phyloP scores from a whole-genome alignment of 2,329 filamentous ascomycete species.

The Dactylellina sp. region DNA sequence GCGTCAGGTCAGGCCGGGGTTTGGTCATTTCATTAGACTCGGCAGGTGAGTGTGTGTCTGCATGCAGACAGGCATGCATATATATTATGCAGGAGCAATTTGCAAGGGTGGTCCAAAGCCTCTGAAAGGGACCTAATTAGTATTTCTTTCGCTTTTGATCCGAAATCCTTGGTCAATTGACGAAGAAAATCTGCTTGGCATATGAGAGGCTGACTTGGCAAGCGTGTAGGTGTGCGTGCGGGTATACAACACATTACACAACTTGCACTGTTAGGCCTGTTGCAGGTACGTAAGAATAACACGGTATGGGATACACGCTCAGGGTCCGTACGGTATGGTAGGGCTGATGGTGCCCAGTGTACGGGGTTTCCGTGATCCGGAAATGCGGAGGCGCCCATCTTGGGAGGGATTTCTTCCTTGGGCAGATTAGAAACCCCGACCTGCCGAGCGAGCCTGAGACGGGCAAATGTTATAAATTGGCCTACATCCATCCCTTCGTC shows the following conservation, averaged over 20 bases:
- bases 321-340: neutral
- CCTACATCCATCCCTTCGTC: neutral
- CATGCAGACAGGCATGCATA: neutral
- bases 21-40: no score
- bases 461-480: conserved; percentile 3
- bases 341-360: neutral
- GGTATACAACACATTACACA: neutral
- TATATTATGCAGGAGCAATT: conserved; percentile 1
- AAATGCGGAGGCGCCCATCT: conserved; percentile 1
- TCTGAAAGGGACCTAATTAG: conserved; percentile 2
- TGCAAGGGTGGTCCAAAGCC: neutral
- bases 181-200: neutral
- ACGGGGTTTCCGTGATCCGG: neutral
- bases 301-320: neutral
- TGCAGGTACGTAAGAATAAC: neutral
- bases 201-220: neutral
- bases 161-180: conserved; percentile 5
- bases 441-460: neutral
- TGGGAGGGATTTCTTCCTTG: neutral
- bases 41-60: neutral
- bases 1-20: no score
- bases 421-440: neutral
- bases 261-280: neutral
- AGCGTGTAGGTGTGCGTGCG: neutral
- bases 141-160: neutral